Base-by-base conservation (phyloP, 1,139 yeast species). In the Meyerozyma smithsonii region DNA sequence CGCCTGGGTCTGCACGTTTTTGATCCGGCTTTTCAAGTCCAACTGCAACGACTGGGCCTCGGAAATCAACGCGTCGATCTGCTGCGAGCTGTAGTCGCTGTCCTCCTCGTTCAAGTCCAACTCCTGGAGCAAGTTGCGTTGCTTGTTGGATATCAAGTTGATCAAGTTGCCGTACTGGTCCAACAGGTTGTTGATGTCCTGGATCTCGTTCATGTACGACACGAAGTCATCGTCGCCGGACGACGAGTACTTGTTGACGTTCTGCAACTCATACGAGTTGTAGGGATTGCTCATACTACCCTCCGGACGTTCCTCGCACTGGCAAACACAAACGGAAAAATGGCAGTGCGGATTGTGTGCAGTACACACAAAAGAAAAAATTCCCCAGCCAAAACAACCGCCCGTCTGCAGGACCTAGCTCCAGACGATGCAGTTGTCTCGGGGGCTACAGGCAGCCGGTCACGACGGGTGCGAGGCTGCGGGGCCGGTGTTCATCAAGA, bases 31-130 rank as follows among this genome's bases (percentile, higher is more conserved):
- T 61, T 87, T 88, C 60, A 92, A 78, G 48, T 77, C 74, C 52
- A 77, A 75, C 54, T 92, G 95, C 51, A 88, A 72, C 40, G 85
- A 77, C 38, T 86, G 78, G 4, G 96, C 87, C 57, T 89, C 95
- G 37, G 84, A 72, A 37, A 84, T 82, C 46, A 87, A 72, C 45
- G 77, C 71, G 54, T 89, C 96, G 48, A 92, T 75, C 64, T 88
- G 92, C 50, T 78, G 75, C 57, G 89, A 81, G 46, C 81, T 71
- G 57, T 79, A 78, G 43, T 77, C 79, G 54, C 84, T 83, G 52
- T 81, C 84, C 48, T 84, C 90, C 51, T 86, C 92, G 54, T 84
- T 85, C 50, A 90, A 62, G 53, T 69, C 74, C 45, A 71, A 82
- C 52, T 90, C 97, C 53, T 85, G 88, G 54, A 92, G 69, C 41